phyloP scores from a whole-genome alignment of 2,329 filamentous ascomycete species.

The Eurotiales sp. region DNA sequence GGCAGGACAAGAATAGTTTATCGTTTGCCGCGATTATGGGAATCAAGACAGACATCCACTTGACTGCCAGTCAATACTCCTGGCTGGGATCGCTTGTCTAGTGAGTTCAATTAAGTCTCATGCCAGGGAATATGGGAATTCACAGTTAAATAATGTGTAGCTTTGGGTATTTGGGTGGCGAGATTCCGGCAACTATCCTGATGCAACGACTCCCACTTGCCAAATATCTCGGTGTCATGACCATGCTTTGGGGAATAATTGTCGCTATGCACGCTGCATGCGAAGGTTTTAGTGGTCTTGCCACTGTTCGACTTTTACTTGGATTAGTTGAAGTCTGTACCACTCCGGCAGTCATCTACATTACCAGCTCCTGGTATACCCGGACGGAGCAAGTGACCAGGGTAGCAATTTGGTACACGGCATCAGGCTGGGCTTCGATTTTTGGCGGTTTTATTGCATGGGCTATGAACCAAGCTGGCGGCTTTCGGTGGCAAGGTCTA shows the following conservation, averaged over 20 bases:
- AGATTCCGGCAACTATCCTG: conserved; percentile 1
- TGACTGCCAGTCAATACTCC: not conserved
- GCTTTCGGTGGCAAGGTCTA: conserved; percentile 38
- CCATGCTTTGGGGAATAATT: conserved; percentile 5
- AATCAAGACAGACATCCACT: conserved; percentile 2
- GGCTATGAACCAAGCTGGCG: conserved; percentile 33
- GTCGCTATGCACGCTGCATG: conserved; percentile 2
- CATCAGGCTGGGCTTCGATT: not conserved
- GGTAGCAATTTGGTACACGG: conserved; percentile 5
- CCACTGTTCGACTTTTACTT: not conserved
- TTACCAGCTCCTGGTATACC: conserved; percentile 3
- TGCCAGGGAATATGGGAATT: too few relatives aligned
- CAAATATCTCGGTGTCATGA: conserved; percentile 4
- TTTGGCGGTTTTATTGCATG: conserved; percentile 1
- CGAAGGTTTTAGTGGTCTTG: not conserved
- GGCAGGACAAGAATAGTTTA: conserved; percentile 3
- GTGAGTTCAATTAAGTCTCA: not conserved
- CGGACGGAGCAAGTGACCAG: not conserved
- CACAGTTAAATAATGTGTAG: not conserved
- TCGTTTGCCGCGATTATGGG: conserved; percentile 6
- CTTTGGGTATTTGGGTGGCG: conserved; percentile 2
- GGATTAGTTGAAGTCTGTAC: not conserved
- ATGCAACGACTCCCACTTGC: conserved; percentile 2
- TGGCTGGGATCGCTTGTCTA: conserved; percentile 6
- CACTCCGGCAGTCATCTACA: conserved; percentile 1